Base-by-base conservation (phyloP, 164 flowering plant genomes). In the Echeveria elegans region DNA sequence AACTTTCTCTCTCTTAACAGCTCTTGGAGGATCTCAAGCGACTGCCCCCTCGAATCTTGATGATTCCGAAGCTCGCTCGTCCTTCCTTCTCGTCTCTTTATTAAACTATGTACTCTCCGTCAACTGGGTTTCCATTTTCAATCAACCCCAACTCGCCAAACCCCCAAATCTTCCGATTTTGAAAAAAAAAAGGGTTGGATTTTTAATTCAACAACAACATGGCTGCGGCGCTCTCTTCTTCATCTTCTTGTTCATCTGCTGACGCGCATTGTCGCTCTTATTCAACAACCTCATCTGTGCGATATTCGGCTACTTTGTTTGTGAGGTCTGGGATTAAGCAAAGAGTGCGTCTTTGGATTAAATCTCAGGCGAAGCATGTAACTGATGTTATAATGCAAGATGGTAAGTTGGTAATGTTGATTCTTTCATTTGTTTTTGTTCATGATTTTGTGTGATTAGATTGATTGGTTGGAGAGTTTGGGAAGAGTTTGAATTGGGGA, bases 21-120 rank as follows among this genome's bases (percentile, higher is more conserved):
- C 88, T 81, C 72, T 82, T 82, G 77, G 82, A 77, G 74, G 78
- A 80, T 84, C 79, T 70, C 80, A 77, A 82, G 73, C 78, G 88
- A 15, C 71, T 69, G 47, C 14, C 69, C 71, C 69, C 66, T 82
- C 81, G 86, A n/a, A n/a, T n/a, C n/a, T n/a, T n/a, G n/a, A 69
- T 72, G 73, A 66, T 56, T 73, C 74, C 82, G 66, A 34, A 34
- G 37, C 37, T 34, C 37, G 37, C 37, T 34, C 3, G 37, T 34
- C 37, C 37, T 34, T 9, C 8, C 37, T 30, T 34, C 37, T 34
- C 37, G 37, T 34, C 37, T 7, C 37, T 34, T 34, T 34, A 3
- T 34, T 34, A 34, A 34, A 34, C 37, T 7, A 3, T 3, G 37
- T 7, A 34, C 37, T 34, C 37, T 34, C 37, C 37, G 37, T 34